Conservation (phyloP, 2,329 filamentous ascomycete genomes). For the Paecilomyces sp. region DNA sequence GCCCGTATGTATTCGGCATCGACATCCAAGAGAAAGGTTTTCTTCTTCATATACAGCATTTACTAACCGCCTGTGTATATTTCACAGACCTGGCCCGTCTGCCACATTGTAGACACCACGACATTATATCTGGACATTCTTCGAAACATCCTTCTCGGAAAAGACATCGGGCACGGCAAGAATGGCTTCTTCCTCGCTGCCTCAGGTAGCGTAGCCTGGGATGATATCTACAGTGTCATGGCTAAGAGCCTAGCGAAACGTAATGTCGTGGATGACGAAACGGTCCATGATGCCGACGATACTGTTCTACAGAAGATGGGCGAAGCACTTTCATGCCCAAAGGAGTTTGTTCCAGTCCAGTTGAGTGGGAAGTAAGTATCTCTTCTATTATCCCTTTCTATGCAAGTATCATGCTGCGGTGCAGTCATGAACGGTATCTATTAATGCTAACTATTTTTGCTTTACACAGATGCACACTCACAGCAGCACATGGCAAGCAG, state of each 20-base stretch:
- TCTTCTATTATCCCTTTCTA: not conserved
- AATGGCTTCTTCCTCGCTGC: slow-evolving; percentile 47
- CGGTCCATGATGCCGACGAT: slow-evolving; percentile 30
- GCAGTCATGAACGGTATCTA: not conserved
- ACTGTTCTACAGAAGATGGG: slow-evolving; percentile 35
- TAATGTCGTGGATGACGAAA: slow-evolving; percentile 30
- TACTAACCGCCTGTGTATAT: slow-evolving; percentile 1
- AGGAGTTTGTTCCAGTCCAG: slow-evolving; percentile 32
- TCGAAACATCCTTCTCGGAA: slow-evolving; percentile 34
- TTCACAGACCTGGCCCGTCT: slow-evolving; percentile 46
- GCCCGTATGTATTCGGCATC: slow-evolving; percentile 21
- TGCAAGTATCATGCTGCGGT: not conserved
- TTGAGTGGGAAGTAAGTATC: slow-evolving; percentile 38
- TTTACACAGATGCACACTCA: slow-evolving; percentile 36
- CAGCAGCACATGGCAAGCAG: slow-evolving; percentile 31
- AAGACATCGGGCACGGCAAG: slow-evolving; percentile 32
- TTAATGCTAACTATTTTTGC: not conserved
- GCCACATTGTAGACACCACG: slow-evolving; percentile 44
- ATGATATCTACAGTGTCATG: slow-evolving; percentile 44
- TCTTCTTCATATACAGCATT: not conserved
- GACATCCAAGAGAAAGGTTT: not conserved
- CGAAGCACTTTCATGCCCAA: slow-evolving; percentile 25
- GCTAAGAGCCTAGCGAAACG: slow-evolving; percentile 35
- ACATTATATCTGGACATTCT: slow-evolving; percentile 41
- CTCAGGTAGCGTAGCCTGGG: slow-evolving; percentile 44